Evolutionary conservation across 1,284 basidiomycete genomes (phyloP), one percentile per base, ranked within the genome.

Genomic region (Psilocybe mexicana): DNA sequence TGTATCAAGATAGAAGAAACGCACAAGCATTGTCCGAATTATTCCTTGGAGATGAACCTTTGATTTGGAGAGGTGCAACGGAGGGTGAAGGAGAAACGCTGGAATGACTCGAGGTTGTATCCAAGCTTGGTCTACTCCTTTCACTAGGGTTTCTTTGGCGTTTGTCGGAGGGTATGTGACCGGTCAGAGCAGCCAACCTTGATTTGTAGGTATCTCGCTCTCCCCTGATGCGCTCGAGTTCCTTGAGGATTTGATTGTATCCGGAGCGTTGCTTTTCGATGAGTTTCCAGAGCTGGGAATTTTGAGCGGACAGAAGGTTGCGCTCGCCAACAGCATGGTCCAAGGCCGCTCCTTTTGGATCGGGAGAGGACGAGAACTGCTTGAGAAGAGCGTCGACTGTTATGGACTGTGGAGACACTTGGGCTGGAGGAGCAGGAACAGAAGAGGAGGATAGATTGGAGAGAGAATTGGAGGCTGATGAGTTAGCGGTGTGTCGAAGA

Each of bases 201-300:
- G 69, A 62, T 65, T 83, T 86, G 69, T 83, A 87, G 2, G 76
- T 70, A 66, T 94, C 93, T n/a, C 93, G 82, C 69, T 94, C 93
- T 23, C 78, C 77, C 14, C 93, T 81, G 54, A 95, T 82, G 45
- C 93, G 84, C 62, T 94, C 93, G 44, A 92, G 76, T 63, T 93
- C 90, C 74, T 88, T 90, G 69, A 90, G 76, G 54, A 89, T 82
- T 59, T 89, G 84, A 60, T 80, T 84, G 67, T 91, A 90, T 6
- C 83, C 87, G 38, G 81, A 72, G 53, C 88, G 80, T 66, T 94
- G 91, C 71, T 93, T 94, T 79, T 95, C 93, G 70, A 96, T 88
- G 60, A 95, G 81, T 72, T 94, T 94, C 93, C 93, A 95, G 30
- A 95, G 82, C 73, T 94, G 92, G 5, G 87, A 77, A 71, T 96